Conservation (phyloP, 768 basidiomycete genomes). For the Termitomyces sp. region DNA sequence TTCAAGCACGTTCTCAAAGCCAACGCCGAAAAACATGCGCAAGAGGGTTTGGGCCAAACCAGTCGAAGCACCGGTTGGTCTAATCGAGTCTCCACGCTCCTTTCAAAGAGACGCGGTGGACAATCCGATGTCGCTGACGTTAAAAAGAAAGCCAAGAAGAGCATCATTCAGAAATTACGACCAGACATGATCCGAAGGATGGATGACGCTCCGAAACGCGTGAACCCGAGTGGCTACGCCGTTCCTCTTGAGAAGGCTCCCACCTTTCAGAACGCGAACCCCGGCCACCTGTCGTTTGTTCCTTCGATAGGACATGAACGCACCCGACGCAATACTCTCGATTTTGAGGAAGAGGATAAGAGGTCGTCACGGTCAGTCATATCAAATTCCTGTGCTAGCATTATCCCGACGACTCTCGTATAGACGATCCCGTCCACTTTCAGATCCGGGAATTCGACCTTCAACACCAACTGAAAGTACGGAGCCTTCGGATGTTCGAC, state of each 20-base stretch:
- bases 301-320: conserved; percentile 5
- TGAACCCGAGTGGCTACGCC: conserved; percentile 70
- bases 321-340: neutral
- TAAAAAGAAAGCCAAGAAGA: conserved; percentile 16
- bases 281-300: conserved; percentile 20
- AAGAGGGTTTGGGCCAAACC: conserved; percentile 6
- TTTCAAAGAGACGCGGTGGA: conserved; percentile 27
- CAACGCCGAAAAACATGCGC: conserved; percentile 6
- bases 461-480: conserved; percentile 29
- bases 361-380: no score
- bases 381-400: neutral
- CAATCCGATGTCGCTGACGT: conserved; percentile 23
- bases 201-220: conserved; percentile 61
- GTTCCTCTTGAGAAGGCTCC: conserved; percentile 21
- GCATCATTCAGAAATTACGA: conserved; percentile 38
- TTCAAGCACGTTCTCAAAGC: conserved; percentile 36
- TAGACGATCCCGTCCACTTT: conserved; percentile 28
- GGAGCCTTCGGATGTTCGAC: conserved; percentile 7
- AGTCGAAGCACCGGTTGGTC: conserved; percentile 18
- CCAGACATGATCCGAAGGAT: conserved; percentile 79
- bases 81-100: conserved; percentile 27
- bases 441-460: conserved; percentile 35
- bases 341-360: conserved; percentile 1
- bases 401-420: neutral
- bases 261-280: conserved; percentile 10